phyloP scores from a whole-genome alignment of 495 filamentous ascomycete species.

The Penicillium arizonense region DNA sequence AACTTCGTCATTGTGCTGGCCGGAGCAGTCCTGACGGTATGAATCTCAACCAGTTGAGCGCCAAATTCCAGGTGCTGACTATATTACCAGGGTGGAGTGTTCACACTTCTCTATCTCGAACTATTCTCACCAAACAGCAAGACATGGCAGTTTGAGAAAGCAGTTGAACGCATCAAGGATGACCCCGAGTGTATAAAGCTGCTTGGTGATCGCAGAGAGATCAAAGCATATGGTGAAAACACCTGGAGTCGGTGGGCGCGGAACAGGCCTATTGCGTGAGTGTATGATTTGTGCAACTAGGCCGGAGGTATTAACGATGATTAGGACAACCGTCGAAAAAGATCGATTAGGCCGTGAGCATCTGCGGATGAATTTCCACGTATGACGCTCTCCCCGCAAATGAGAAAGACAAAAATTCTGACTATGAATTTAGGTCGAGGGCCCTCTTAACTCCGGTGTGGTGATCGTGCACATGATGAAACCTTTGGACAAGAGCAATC shows the following conservation, averaged over 20 bases:
- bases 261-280: constrained; percentile 80
- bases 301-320: neutral
- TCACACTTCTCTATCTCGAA: constrained; percentile 78
- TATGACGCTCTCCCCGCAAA: constrained; percentile 27
- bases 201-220: constrained; percentile 74
- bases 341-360: constrained; percentile 79
- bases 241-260: constrained; percentile 80
- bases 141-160: constrained; percentile 84
- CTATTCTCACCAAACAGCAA: constrained; percentile 84
- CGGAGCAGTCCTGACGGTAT: constrained; percentile 69
- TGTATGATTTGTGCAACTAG: constrained; percentile 1
- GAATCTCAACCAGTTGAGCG: neutral
- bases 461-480: constrained; percentile 78
- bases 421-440: constrained; percentile 65
- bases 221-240: constrained; percentile 81
- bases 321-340: constrained; percentile 61
- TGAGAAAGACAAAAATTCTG: neutral
- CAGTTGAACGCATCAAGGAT: constrained; percentile 73
- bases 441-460: constrained; percentile 69
- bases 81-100: constrained; percentile 62
- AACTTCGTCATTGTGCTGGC: constrained; percentile 77
- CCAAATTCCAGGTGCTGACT: constrained; percentile 6
- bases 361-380: constrained; percentile 84
- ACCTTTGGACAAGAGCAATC: constrained; percentile 59
- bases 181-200: constrained; percentile 68